Conservation (phyloP, 352 stramenopile species). For the Phytophthora tentaculata region DNA sequence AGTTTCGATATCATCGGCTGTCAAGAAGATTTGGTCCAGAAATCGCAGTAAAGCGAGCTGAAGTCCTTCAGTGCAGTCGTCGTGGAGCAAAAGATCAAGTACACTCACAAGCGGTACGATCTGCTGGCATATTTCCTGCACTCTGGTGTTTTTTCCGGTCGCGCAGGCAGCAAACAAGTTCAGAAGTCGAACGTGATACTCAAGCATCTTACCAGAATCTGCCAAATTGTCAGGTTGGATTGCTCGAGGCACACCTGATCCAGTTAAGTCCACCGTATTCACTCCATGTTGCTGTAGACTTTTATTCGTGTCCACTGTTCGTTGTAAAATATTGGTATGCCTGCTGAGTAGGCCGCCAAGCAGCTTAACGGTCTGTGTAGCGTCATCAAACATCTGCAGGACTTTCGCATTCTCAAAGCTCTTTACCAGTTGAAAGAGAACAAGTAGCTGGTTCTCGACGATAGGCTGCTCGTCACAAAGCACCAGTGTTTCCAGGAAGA, state of each 20-base stretch:
- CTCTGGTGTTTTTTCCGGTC: conserved; percentile 61
- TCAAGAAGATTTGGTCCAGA: conserved; percentile 64
- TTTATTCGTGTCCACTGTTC: background rate
- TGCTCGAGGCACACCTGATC: background rate
- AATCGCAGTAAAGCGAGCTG: conserved; percentile 61
- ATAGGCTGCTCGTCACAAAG: conserved; percentile 65
- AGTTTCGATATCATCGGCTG: conserved; percentile 58
- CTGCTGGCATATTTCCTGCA: conserved; percentile 75
- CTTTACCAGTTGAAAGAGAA: conserved; percentile 76
- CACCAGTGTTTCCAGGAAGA: conserved; percentile 66
- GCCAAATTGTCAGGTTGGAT: background rate
- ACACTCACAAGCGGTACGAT: conserved; percentile 54
- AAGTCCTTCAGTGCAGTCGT: conserved; percentile 56
- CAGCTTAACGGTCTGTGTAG: conserved; percentile 25
- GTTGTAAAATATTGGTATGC: conserved; percentile 22
- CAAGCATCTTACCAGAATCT: conserved; percentile 42
- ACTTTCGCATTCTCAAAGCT: conserved; percentile 56
- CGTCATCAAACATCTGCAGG: conserved; percentile 64
- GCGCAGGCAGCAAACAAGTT: conserved; percentile 71
- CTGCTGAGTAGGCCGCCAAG: conserved; percentile 45
- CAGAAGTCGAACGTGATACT: conserved; percentile 64
- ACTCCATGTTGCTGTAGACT: background rate
- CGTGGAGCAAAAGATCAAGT: conserved; percentile 45
- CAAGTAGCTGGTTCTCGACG: conserved; percentile 69
- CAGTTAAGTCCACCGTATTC: background rate